A percentile compares a stretch with the other conserved stretches of the same genome.
Conservation (phyloP, 2,329 filamentous ascomycete species). For the Emergomyces africanus region DNA sequence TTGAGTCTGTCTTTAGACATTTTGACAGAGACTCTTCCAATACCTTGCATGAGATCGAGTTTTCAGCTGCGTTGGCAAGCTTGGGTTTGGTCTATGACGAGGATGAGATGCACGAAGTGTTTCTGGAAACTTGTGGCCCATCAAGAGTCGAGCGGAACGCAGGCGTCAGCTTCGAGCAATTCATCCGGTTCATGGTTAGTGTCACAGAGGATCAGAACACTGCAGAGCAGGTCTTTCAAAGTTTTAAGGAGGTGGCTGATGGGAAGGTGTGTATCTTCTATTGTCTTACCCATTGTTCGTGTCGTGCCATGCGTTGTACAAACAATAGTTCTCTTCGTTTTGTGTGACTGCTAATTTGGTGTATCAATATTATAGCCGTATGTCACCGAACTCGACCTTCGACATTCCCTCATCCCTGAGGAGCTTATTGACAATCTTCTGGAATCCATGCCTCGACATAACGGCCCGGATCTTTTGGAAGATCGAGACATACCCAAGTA, state of each 20-base stretch:
- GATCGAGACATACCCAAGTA: conserved; percentile 78
- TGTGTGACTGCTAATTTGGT: neutral
- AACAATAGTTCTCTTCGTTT: neutral
- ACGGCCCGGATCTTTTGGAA: conserved; percentile 71
- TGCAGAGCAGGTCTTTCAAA: conserved; percentile 96
- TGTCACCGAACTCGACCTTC: conserved; percentile 92
- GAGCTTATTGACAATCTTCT: conserved; percentile 91
- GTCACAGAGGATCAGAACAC: conserved; percentile 99
- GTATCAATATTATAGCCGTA: conserved; percentile 50
- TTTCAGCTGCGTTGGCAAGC: conserved; percentile 89
- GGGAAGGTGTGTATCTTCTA: conserved; percentile 53
- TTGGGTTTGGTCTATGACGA: conserved; percentile 93
- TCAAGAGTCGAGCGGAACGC: conserved; percentile 44
- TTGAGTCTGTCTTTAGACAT: conserved; percentile 95
- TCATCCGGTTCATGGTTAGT: conserved; percentile 98
- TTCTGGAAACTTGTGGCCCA: conserved; percentile 64
- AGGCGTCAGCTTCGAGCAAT: conserved; percentile 92
- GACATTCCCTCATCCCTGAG: conserved; percentile 89
- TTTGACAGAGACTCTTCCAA: conserved; percentile 93
- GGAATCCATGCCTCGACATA: conserved; percentile 72
- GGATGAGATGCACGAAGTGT: conserved; percentile 95
- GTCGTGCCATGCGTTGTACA: neutral
- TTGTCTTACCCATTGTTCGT: neutral
- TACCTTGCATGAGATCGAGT: conserved; percentile 82
- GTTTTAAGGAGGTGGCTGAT: conserved; percentile 92